A percentile compares a stretch with the other conserved stretches of the same genome.
Evolutionary conservation across 768 basidiomycete genomes (phyloP).

Genomic region (Xerocomellus amylosporus): DNA sequence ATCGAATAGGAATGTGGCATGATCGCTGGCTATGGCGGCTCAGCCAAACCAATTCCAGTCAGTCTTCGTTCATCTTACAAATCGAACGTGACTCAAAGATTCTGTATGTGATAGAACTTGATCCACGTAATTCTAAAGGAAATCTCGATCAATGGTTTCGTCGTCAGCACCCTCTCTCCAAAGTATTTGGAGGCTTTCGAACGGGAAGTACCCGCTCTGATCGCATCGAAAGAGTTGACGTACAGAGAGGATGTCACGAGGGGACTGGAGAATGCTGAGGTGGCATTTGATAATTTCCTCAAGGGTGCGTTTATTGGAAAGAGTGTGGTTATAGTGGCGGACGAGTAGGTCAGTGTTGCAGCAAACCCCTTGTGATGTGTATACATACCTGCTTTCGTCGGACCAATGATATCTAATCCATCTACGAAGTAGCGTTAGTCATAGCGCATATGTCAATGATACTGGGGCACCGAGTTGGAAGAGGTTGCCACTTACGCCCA

Average conservation of each 20-base stretch:
- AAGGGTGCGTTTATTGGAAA: slow-evolving; percentile 10
- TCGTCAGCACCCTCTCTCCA: slow-evolving; percentile 25
- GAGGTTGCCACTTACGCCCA: too few species aligned
- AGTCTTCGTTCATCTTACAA: background rate
- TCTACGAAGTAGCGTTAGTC: too few species aligned
- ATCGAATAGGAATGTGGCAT: slow-evolving; percentile 33
- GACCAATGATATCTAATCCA: background rate
- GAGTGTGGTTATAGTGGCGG: slow-evolving; percentile 5
- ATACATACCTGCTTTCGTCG: background rate
- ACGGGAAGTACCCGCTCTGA: slow-evolving; percentile 35
- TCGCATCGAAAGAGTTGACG: slow-evolving; percentile 47
- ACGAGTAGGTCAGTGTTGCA: background rate
- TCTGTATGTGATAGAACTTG: slow-evolving; percentile 31
- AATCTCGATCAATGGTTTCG: slow-evolving; percentile 46
- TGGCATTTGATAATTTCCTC: slow-evolving; percentile 5
- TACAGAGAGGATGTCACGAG: slow-evolving; percentile 44
- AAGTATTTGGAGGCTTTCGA: slow-evolving; percentile 45
- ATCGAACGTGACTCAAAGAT: background rate
- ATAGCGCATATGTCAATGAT: too few species aligned
- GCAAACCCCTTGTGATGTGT: background rate
- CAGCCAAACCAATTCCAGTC: background rate
- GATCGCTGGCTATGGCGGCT: background rate
- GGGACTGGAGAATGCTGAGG: slow-evolving; percentile 39
- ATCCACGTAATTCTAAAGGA: slow-evolving; percentile 39
- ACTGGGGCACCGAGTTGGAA: too few species aligned